Conservation (phyloP, 192 early-diverging fungal genomes). For the Coemansia guatemalensis region DNA sequence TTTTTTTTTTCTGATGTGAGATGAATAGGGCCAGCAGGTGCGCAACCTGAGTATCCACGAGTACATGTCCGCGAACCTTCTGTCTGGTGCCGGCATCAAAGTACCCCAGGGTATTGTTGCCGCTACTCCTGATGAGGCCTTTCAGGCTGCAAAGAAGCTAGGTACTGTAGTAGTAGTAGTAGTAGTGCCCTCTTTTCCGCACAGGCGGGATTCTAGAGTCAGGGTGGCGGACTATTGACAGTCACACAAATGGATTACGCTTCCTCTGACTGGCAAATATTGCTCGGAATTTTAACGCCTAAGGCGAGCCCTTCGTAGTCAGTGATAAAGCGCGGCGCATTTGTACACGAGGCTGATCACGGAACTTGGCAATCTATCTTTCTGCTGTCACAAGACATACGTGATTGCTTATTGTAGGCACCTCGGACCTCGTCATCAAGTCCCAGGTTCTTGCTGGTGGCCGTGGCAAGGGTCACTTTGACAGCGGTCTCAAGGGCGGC, state of each 20-base stretch:
- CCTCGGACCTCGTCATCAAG: slow-evolving; percentile 75
- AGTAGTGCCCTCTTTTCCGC: background rate
- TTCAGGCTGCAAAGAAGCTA: slow-evolving; percentile 76
- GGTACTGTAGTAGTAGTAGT: slow-evolving; percentile 49
- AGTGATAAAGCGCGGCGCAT: too few relatives aligned
- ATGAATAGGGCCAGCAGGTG: slow-evolving; percentile 58
- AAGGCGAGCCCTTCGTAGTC: too few relatives aligned
- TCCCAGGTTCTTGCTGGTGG: slow-evolving; percentile 97
- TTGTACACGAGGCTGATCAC: too few relatives aligned
- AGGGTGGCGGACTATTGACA: too few relatives aligned
- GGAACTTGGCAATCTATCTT: too few relatives aligned
- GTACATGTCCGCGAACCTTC: slow-evolving; percentile 91
- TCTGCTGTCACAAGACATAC: too few relatives aligned
- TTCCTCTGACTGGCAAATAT: too few relatives aligned
- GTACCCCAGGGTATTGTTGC: slow-evolving; percentile 88
- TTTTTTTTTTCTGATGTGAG: slow-evolving; percentile 57
- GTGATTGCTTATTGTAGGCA: slow-evolving; percentile 34
- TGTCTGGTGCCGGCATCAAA: slow-evolving; percentile 89
- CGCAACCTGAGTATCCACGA: slow-evolving; percentile 97
- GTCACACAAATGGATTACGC: too few relatives aligned
- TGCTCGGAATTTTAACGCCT: too few relatives aligned
- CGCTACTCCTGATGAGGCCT: slow-evolving; percentile 84
- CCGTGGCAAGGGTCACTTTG: slow-evolving; percentile 97
- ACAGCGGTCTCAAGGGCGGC: slow-evolving; percentile 94
- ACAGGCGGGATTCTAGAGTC: too few relatives aligned